Evolutionary conservation across 1,284 basidiomycete species (phyloP), one percentile per base, ranked within the genome.

Genomic region (Anthracocystis setariae): DNA sequence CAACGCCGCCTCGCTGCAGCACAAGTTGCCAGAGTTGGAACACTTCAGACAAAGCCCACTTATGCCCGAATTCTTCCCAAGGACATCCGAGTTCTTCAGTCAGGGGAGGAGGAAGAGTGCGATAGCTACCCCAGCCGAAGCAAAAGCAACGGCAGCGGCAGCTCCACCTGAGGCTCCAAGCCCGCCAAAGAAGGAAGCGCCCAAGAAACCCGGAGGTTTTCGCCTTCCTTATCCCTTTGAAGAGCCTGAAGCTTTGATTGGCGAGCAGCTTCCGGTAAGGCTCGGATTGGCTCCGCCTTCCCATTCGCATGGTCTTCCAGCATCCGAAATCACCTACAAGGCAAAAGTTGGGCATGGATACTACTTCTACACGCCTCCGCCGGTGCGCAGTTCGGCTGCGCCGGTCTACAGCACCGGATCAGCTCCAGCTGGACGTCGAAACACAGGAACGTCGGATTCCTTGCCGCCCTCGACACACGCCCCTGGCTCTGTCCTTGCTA

Each of bases 361-460:
- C 56, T 77, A 77, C 50, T 75, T 78, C 33, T 75, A 53, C 35
- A 75, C 63, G 0, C 73, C 75, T 5, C 76, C 76, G 2, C 74
- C 76, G 1, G 37, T 33, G 20, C 35, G 35, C 13, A 32, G 38
- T 5, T 20, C 33, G 3, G 10, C 45, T 5, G 15, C 49, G 4
- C 20, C 46, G 1, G 42, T 51, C 45, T 44, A 40, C 12, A 13
- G 52, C 8, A 39, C 57, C n/a, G 3, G 27, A 3, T 20, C 27
- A n/a, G 33, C 53, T 3, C 27, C 49, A 21, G 27, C 47, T 21
- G 49, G 42, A 45, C 53, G 58, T 23, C 50, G 56, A 24, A 57
- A 56, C 40, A 65, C 56, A 9, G 61, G 57, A 27, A 53, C 38
- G 5, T 51, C 45, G 15, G 48, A 69, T 3, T 20, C 46, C 17